Evolutionary conservation across 306 rosid species (phyloP).

Genomic region (Prosopis cineraria): DNA sequence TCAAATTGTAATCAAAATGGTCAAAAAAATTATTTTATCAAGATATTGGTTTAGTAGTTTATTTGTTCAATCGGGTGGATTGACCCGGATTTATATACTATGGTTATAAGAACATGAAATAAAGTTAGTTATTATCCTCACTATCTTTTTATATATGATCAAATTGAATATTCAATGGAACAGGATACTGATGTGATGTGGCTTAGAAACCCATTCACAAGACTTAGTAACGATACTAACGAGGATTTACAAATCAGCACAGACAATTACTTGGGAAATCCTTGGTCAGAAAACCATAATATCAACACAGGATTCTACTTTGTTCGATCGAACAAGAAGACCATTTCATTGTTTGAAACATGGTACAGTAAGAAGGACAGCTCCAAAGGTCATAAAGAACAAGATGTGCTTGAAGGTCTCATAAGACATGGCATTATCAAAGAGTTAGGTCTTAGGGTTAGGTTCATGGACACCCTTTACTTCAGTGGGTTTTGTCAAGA

Average conservation of each 20-base stretch:
- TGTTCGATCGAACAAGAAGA: conserved; percentile 63
- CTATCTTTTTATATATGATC: neutral
- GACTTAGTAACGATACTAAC: conserved; percentile 50
- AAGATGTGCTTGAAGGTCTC: conserved; percentile 57
- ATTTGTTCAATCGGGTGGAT: too few relatives aligned
- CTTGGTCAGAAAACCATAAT: conserved; percentile 40
- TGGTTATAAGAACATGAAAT: too few relatives aligned
- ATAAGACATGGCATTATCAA: conserved; percentile 36
- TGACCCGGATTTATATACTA: too few relatives aligned
- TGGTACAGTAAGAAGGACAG: conserved; percentile 69
- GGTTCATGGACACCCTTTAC: conserved; percentile 68
- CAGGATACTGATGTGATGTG: conserved; percentile 89
- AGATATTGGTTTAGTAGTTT: too few relatives aligned
- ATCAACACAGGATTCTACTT: conserved; percentile 86
- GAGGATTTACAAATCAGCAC: conserved; percentile 76
- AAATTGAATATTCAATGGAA: neutral
- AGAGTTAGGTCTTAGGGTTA: conserved; percentile 54
- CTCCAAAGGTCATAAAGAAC: conserved; percentile 64
- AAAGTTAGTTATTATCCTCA: neutral
- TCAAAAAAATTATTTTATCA: too few relatives aligned
- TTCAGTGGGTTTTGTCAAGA: conserved; percentile 88
- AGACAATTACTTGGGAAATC: conserved; percentile 48
- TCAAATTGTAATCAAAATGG: too few relatives aligned
- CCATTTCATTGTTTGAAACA: conserved; percentile 57
- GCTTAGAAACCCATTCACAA: conserved; percentile 73